Percentiles rank a stretch among this genome's conserved stretches.
Conservation (phyloP, 2,329 filamentous ascomycete species). For the Phialocephala subalpina region DNA sequence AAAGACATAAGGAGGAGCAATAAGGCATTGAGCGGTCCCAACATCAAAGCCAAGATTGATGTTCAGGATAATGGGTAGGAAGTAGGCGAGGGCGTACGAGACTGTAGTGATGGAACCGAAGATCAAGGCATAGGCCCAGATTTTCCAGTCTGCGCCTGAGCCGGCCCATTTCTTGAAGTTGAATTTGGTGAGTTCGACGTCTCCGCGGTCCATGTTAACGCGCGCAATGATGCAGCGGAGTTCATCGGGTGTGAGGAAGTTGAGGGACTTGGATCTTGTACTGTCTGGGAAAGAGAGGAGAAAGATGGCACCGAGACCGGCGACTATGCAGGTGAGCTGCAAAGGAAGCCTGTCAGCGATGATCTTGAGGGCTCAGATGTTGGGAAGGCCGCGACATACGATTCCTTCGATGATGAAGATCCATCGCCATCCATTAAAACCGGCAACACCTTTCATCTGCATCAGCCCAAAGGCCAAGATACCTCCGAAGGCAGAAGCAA, state of each 20-base stretch:
- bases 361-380: not conserved
- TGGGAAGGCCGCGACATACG: slow-evolving; percentile 53
- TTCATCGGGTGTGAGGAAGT: slow-evolving; percentile 61
- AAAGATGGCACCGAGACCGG: slow-evolving; percentile 59
- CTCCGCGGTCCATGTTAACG: slow-evolving; percentile 66
- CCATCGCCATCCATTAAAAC: slow-evolving; percentile 46
- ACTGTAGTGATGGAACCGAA: slow-evolving; percentile 74
- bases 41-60: slow-evolving; percentile 62
- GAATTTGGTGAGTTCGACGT: slow-evolving; percentile 56
- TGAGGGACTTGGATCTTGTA: slow-evolving; percentile 48
- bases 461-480: slow-evolving; percentile 73
- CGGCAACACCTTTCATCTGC: slow-evolving; percentile 48
- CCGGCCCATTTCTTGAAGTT: slow-evolving; percentile 54
- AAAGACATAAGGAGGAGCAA: slow-evolving; percentile 59
- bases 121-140: slow-evolving; percentile 69
- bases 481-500: slow-evolving; percentile 71
- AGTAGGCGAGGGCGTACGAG: slow-evolving; percentile 80
- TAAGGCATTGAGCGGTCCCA: slow-evolving; percentile 60
- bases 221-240: slow-evolving; percentile 59
- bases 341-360: slow-evolving; percentile 44
- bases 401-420: slow-evolving; percentile 52
- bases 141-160: slow-evolving; percentile 59
- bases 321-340: slow-evolving; percentile 63
- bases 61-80: slow-evolving; percentile 76
- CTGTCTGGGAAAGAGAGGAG: slow-evolving; percentile 71